These are phyloP conservation scores for Ogataea zsoltii DNA, from an alignment of 805 yeast genomes.

Conservation along the genomic window DNA sequence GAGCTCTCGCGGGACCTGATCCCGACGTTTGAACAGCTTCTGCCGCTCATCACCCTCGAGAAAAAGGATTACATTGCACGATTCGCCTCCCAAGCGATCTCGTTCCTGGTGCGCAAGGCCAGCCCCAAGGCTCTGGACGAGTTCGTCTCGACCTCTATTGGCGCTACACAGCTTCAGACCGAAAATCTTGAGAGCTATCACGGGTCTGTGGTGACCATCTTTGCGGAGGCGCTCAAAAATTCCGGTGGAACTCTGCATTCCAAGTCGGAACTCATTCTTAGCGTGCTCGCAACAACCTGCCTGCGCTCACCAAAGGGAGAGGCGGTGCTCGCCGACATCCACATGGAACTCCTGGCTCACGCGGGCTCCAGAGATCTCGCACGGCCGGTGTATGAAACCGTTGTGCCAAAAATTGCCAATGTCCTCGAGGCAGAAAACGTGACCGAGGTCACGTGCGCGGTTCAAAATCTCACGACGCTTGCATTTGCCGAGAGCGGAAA, in stretches of 20 bases:
- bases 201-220: constrained; percentile 58
- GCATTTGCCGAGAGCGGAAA: constrained; percentile 71
- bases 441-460: constrained; percentile 31
- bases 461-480: constrained; percentile 47
- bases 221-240: constrained; percentile 73
- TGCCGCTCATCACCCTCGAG: constrained; percentile 62
- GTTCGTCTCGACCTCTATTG: constrained; percentile 45
- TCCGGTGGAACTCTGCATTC: constrained; percentile 77
- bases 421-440: constrained; percentile 8
- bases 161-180: constrained; percentile 32
- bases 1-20: constrained; percentile 59
- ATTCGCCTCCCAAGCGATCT: constrained; percentile 88
- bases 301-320: constrained; percentile 29
- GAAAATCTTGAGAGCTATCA: constrained; percentile 46
- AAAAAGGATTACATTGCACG: constrained; percentile 66
- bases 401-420: constrained; percentile 24
- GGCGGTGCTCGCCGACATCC: constrained; percentile 57
- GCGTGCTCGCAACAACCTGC: constrained; percentile 31
- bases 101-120: constrained; percentile 77
- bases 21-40: constrained; percentile 66
- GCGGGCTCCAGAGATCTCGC: constrained; percentile 50
- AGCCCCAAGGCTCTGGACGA: constrained; percentile 44
- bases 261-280: constrained; percentile 54
- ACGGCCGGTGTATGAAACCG: constrained; percentile 41
- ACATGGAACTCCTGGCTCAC: constrained; percentile 53